Conservation (phyloP, 2,329 filamentous ascomycete species). For the Neoascochyta sp. region DNA sequence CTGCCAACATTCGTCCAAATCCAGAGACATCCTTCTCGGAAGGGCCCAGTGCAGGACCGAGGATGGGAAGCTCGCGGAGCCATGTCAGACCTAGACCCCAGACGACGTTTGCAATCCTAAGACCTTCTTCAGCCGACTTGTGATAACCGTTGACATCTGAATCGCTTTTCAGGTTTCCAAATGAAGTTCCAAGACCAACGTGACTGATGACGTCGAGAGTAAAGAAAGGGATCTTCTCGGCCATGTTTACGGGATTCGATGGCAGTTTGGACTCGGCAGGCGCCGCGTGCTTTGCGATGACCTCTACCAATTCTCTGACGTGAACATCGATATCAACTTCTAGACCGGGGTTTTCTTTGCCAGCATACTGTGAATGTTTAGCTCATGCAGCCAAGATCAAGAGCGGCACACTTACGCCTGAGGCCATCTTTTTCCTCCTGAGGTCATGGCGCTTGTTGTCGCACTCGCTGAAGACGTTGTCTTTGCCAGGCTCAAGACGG, state of each 20-base stretch:
- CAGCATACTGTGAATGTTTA: slow-evolving; percentile 46
- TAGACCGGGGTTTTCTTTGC: slow-evolving; percentile 52
- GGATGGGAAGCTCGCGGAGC: slow-evolving; percentile 21
- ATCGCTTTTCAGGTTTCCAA: slow-evolving; percentile 51
- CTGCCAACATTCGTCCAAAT: slow-evolving; percentile 33
- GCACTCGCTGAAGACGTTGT: slow-evolving; percentile 54
- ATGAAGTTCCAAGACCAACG: slow-evolving; percentile 51
- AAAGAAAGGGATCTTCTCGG: slow-evolving; percentile 49
- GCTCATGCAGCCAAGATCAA: background rate
- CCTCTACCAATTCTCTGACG: slow-evolving; percentile 46
- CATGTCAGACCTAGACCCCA: slow-evolving; percentile 27
- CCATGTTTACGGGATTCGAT: slow-evolving; percentile 46
- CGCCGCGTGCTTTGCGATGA: slow-evolving; percentile 49
- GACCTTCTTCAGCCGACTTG: slow-evolving; percentile 41
- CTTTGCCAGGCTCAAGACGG: slow-evolving; percentile 51
- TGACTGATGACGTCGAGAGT: slow-evolving; percentile 56
- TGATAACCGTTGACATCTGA: slow-evolving; percentile 48
- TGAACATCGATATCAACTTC: slow-evolving; percentile 50
- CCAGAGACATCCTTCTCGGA: slow-evolving; percentile 36
- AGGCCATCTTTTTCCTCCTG: slow-evolving; percentile 47
- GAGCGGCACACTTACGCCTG: slow-evolving; percentile 39
- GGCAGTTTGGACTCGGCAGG: slow-evolving; percentile 11
- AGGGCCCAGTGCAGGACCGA: slow-evolving; percentile 28
- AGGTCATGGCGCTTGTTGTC: slow-evolving; percentile 48
- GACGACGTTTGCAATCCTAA: slow-evolving; percentile 25